phyloP scores from a whole-genome alignment of 2,329 filamentous ascomycete species.

The Elsinoe arachidis region DNA sequence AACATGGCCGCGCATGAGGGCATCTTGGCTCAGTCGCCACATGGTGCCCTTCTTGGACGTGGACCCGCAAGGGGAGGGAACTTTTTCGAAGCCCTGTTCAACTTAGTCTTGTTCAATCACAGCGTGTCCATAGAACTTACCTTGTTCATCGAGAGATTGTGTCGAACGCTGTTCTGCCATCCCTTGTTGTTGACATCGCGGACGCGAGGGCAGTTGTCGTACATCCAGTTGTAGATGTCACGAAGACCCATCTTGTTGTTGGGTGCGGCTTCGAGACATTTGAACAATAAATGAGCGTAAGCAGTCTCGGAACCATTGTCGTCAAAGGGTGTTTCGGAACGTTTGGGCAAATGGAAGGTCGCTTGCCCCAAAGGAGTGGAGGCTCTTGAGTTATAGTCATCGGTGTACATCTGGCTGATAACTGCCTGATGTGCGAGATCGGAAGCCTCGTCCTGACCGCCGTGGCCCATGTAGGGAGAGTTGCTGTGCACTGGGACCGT shows the following conservation, averaged over 20 bases:
- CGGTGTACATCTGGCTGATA: not conserved
- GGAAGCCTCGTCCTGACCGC: not conserved
- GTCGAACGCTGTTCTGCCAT: constrained; percentile 93
- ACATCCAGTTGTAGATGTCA: constrained; percentile 87
- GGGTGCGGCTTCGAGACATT: constrained; percentile 60
- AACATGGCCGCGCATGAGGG: constrained; percentile 60
- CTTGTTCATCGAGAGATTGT: constrained; percentile 92
- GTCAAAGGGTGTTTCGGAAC: constrained; percentile 13
- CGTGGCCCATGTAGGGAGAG: not conserved
- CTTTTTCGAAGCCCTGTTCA: constrained; percentile 48
- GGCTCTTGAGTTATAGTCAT: not conserved
- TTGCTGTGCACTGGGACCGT: too few species aligned
- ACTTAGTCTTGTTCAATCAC: constrained; percentile 13
- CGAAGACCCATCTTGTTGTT: constrained; percentile 66
- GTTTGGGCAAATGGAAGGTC: not conserved
- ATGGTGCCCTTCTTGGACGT: constrained; percentile 58
- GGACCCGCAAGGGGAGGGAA: constrained; percentile 32
- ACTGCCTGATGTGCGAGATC: not conserved
- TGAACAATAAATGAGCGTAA: constrained; percentile 75
- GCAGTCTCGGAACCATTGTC: constrained; percentile 18
- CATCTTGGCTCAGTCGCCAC: constrained; percentile 69
- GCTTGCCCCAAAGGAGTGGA: not conserved
- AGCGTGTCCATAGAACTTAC: constrained; percentile 45
- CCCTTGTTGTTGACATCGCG: constrained; percentile 50
- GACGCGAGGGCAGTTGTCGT: constrained; percentile 68